Conservation (phyloP, 768 basidiomycete species). For the Pisolithus marmoratus region DNA sequence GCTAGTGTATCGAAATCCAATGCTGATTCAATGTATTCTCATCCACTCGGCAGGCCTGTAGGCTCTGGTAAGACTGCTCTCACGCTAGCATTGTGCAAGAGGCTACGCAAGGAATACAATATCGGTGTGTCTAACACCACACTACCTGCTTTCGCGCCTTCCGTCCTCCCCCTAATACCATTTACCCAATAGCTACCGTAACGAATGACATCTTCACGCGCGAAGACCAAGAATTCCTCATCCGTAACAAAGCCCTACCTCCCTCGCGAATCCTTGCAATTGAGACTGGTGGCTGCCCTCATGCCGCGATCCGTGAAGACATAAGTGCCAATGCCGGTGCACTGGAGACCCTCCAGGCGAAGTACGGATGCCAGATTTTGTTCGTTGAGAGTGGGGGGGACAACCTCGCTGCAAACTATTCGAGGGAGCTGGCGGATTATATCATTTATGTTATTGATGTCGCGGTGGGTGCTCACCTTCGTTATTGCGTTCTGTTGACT, state of each 20-base stretch:
- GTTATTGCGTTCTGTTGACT: too few species aligned
- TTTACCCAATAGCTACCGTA: conserved; percentile 62
- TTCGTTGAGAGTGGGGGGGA: conserved; percentile 97
- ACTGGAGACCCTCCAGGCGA: conserved; percentile 88
- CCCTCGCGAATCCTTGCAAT: conserved; percentile 86
- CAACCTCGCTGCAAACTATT: conserved; percentile 96
- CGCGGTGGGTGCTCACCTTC: conserved; percentile 41
- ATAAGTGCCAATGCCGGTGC: conserved; percentile 97
- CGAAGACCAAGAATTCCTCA: conserved; percentile 97
- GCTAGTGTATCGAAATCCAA: background rate
- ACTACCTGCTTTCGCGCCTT: conserved; percentile 1
- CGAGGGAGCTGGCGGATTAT: conserved; percentile 93
- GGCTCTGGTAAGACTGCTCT: conserved; percentile 97
- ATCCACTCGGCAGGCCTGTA: conserved; percentile 63
- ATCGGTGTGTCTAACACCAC: conserved; percentile 55
- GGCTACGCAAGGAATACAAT: conserved; percentile 77
- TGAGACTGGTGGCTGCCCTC: conserved; percentile 97
- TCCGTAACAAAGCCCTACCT: conserved; percentile 85
- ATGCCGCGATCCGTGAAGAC: conserved; percentile 97
- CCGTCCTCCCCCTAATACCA: conserved; percentile 4
- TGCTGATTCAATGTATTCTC: background rate
- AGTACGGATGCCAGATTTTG: conserved; percentile 84
- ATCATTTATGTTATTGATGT: conserved; percentile 93
- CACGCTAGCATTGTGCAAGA: conserved; percentile 83
- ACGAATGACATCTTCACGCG: conserved; percentile 99